Evolutionary conservation across 129 eudicot genomes (phyloP), one percentile per base, ranked within the genome.

Genomic region (Helianthus tuberosus): DNA sequence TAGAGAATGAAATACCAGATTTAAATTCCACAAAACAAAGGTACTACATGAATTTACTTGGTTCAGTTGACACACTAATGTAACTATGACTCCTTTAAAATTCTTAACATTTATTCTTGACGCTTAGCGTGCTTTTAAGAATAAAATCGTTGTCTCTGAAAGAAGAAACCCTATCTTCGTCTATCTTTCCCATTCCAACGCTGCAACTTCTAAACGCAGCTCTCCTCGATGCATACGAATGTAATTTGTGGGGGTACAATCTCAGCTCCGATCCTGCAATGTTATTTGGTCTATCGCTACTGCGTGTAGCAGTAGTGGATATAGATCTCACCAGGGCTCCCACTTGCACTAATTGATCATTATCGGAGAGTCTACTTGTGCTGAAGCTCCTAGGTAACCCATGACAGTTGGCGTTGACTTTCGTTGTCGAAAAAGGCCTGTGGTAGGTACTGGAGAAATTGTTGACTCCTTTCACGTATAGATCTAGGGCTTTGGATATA

Each of bases 91-190:
- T 62, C 41, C 41, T 12, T 14, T 39, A 60, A 60, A 29, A 29
- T 29, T 4, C 66, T 27, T 8, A 60, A 27, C 11, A 3, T 60
- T 29, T 6, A 27, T 60, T 39, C 14, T 59, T 27, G 68, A 73
- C 27, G 32, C 6, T 10, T n/a, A 17, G 64, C 16, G 55, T 36
- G 64, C 29, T 69, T 51, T 52, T 7, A 69, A 50, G 15, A 39
- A 35, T 25, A 12, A 39, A 11, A 12, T 65, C 17, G 5, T 51
- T 43, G 0, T 52, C 15, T 43, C 44, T 52, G 1, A 75, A 75
- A 13, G 79, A 75, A 52, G 66, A 52, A 65, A 41, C 79, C 29
- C 72, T 64, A 9, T 75, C 66, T 75, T 75, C 79, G 23, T 75
- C 66, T 8, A 75, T 75, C 43, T 25, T 75, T 5, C 54, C 64